Evolutionary conservation across 2,329 filamentous ascomycete species (phyloP).

Genomic region (Diaporthe sp.): DNA sequence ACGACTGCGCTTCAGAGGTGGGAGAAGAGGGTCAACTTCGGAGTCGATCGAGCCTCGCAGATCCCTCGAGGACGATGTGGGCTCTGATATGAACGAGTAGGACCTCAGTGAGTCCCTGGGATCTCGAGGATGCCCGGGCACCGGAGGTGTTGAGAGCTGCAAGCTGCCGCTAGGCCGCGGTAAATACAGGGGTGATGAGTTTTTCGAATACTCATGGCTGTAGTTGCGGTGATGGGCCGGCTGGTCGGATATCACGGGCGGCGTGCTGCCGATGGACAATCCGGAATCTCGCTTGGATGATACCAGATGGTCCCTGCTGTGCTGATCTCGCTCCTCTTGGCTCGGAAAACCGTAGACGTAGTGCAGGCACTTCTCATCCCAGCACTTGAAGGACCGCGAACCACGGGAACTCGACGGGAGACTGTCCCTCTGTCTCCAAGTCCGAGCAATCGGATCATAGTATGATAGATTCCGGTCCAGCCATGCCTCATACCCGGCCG

Average conservation of each 20-base stretch:
- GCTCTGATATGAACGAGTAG: constrained; percentile 57
- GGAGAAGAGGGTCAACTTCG: constrained; percentile 64
- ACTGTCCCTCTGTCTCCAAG: constrained; percentile 54
- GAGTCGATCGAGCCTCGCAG: constrained; percentile 58
- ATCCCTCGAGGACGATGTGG: constrained; percentile 45
- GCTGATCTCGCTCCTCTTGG: constrained; percentile 64
- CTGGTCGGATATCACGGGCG: constrained; percentile 52
- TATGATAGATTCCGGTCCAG: constrained; percentile 63
- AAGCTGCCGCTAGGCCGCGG: constrained; percentile 49
- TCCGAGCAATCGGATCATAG: constrained; percentile 61
- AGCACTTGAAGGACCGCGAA: constrained; percentile 65
- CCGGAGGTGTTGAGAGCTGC: constrained; percentile 52
- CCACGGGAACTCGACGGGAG: constrained; percentile 51
- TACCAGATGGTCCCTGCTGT: constrained; percentile 60
- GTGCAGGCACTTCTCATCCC: constrained; percentile 66
- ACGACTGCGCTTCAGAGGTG: constrained; percentile 66
- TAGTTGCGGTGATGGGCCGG: constrained; percentile 46
- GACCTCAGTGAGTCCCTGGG: constrained; percentile 56
- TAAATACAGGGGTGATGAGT: constrained; percentile 55
- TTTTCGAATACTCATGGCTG: constrained; percentile 50
- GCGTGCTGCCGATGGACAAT: constrained; percentile 54
- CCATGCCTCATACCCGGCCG: constrained; percentile 64
- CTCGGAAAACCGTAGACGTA: constrained; percentile 70
- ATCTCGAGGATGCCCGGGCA: constrained; percentile 51
- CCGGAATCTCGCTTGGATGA: constrained; percentile 60